Percentiles rank a stretch among this genome's conserved stretches.
Conservation (phyloP, 768 basidiomycete species). For the Russula sp. region DNA sequence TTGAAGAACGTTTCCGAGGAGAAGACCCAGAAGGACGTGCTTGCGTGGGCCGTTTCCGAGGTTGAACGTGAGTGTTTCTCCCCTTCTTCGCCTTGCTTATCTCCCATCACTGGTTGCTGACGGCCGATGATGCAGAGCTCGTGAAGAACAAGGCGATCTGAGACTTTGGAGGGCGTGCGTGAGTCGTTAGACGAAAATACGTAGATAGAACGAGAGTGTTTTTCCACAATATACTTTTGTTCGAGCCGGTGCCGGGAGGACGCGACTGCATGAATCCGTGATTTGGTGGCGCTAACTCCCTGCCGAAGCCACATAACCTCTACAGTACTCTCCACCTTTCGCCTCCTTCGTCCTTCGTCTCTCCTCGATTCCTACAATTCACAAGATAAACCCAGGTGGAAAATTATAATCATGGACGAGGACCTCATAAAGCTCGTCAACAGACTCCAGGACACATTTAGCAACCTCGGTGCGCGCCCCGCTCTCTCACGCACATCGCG, state of each 20-base stretch:
- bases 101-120: not conserved
- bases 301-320: not conserved
- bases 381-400: not conserved
- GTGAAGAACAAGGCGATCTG: slow-evolving; percentile 92
- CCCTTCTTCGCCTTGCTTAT: not conserved
- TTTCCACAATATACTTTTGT: slow-evolving; percentile 10
- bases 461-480: slow-evolving; percentile 63
- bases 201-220: slow-evolving; percentile 15
- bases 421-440: slow-evolving; percentile 94
- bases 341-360: not conserved
- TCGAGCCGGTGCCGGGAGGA: slow-evolving; percentile 14
- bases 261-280: not conserved
- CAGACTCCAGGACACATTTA: slow-evolving; percentile 90
- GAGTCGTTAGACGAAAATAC: slow-evolving; percentile 6
- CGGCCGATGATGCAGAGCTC: slow-evolving; percentile 46
- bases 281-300: not conserved
- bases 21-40: slow-evolving; percentile 82
- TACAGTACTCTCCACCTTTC: not conserved
- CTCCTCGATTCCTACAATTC: not conserved
- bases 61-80: slow-evolving; percentile 76
- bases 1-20: slow-evolving; percentile 76
- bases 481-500: not conserved
- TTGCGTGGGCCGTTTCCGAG: slow-evolving; percentile 72
- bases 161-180: not conserved
- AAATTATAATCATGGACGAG: slow-evolving; percentile 61